These are phyloP conservation scores for Kappamyces sp. DNA, from an alignment of 192 early-diverging fungal genomes.

Conservation along the genomic window DNA sequence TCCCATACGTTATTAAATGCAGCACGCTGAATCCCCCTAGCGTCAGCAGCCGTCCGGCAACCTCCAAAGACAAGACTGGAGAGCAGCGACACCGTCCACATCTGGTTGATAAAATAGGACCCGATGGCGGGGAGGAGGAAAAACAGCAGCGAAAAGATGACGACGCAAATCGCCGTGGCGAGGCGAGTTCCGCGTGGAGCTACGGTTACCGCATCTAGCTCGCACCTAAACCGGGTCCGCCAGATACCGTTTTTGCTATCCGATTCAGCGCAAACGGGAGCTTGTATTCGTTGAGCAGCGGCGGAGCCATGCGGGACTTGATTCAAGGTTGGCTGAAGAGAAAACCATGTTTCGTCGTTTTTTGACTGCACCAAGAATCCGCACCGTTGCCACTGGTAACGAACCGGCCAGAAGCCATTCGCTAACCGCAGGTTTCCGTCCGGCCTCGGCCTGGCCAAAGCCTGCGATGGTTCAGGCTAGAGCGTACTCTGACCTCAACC, in stretches of 20 bases:
- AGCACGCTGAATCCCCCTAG: neutral
- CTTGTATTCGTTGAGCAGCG: conserved; percentile 11
- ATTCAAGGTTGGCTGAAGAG: neutral
- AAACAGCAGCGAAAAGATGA: neutral
- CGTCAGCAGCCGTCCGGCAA: neutral
- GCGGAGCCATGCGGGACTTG: conserved; percentile 1
- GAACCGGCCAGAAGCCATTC: too few species aligned
- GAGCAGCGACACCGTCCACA: neutral
- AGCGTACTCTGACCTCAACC: conserved; percentile 41
- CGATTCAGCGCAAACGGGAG: conserved; percentile 4
- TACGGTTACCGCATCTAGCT: neutral
- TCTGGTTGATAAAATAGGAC: neutral
- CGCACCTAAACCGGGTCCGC: conserved; percentile 2
- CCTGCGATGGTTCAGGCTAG: too few species aligned
- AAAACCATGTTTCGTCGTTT: neutral
- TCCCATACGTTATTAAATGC: neutral
- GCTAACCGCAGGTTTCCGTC: too few species aligned
- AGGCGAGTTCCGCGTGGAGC: conserved; percentile 6
- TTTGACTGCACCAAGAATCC: neutral
- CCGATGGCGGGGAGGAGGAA: conserved; percentile 8
- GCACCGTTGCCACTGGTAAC: neutral
- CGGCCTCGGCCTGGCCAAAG: too few species aligned
- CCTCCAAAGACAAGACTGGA: neutral
- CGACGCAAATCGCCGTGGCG: neutral
- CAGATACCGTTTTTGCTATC: neutral